A percentile compares a stretch with the other conserved stretches of the same genome.
These are phyloP conservation scores for Phytophthora ohioensis DNA, from an alignment of 352 stramenopile genomes.

Conservation along the genomic window DNA sequence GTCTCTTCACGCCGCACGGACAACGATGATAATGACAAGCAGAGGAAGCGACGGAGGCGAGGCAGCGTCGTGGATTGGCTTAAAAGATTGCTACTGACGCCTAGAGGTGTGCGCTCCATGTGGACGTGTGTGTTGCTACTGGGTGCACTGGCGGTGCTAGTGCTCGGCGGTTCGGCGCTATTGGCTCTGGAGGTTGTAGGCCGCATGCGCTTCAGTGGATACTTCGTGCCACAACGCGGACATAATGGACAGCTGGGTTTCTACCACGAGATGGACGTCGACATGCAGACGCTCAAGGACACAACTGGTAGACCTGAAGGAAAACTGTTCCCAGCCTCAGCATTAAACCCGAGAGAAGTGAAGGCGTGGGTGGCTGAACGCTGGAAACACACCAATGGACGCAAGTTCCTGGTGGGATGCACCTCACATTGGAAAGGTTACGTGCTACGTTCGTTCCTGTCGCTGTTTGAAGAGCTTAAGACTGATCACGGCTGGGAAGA, in stretches of 20 bases:
- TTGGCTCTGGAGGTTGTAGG: slow-evolving; percentile 57
- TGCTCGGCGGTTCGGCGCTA: slow-evolving; percentile 39
- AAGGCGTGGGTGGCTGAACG: slow-evolving; percentile 73
- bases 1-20: slow-evolving; percentile 20
- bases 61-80: slow-evolving; percentile 12
- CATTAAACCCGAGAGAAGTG: slow-evolving; percentile 54
- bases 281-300: slow-evolving; percentile 63
- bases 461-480: slow-evolving; percentile 77
- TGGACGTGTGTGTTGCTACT: slow-evolving; percentile 33
- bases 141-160: slow-evolving; percentile 28
- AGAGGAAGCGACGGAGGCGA: slow-evolving; percentile 17
- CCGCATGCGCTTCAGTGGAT: slow-evolving; percentile 62
- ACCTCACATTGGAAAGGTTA: slow-evolving; percentile 68
- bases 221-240: slow-evolving; percentile 39
- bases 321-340: slow-evolving; percentile 55
- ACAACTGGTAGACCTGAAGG: slow-evolving; percentile 42
- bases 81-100: slow-evolving; percentile 12
- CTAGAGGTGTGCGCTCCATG: slow-evolving; percentile 1
- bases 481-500: slow-evolving; percentile 71
- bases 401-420: slow-evolving; percentile 77
- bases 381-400: slow-evolving; percentile 70
- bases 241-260: slow-evolving; percentile 72
- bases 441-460: slow-evolving; percentile 70
- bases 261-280: slow-evolving; percentile 84
- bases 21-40: slow-evolving; percentile 47